Base-by-base conservation (phyloP, 352 stramenopile genomes). In the Blastocystis sp. region DNA sequence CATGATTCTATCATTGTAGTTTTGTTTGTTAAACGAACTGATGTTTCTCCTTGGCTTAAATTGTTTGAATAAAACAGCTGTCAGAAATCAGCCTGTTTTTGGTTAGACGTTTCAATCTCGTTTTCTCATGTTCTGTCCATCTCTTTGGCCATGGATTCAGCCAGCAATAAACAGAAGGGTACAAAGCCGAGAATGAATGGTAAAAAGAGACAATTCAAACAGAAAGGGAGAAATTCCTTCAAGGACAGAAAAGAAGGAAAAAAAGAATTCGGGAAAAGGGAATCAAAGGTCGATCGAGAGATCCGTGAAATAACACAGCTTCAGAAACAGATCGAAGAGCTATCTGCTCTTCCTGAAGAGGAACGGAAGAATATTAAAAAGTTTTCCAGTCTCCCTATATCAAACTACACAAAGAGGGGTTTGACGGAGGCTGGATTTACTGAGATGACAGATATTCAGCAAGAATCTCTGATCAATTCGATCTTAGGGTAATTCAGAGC, bases 381-480 rank as follows among this genome's bases (percentile, higher is more conserved):
- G 63, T 97, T 97, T 79, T 94, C 95, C 66, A 89, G 93, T 24
- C 94, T 97, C 88, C 92, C 94, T 78, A 91, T 96, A 50, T 96
- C 94, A 7, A 92, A 94, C 75, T 92, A 93, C 53, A 94, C 94
- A 8, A 92, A 93, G 64, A 93, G 93, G 55, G 47, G 76, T 90
- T 90, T 96, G 93, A 87, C 93, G 92, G 81, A 75, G 47, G 70
- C 75, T 66, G 90, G 90, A n/a, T 96, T 96, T 90, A 91, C 91
- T 53, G 94, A 94, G 59, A 94, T 95, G 1, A 98, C 95, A 39
- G 93, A 93, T 13, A 96, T 98, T 73, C 95, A 98, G 92, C 64
- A 88, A 94, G 96, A 70, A 91, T 96, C 7, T 93, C 92, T n/a
- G 93, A 94, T 3, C 94, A 94, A 69, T 95, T 96, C 91, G 96